These are phyloP conservation scores for Xylariaceae sp. DNA, from an alignment of 2,329 filamentous ascomycete species.

Conservation along the genomic window DNA sequence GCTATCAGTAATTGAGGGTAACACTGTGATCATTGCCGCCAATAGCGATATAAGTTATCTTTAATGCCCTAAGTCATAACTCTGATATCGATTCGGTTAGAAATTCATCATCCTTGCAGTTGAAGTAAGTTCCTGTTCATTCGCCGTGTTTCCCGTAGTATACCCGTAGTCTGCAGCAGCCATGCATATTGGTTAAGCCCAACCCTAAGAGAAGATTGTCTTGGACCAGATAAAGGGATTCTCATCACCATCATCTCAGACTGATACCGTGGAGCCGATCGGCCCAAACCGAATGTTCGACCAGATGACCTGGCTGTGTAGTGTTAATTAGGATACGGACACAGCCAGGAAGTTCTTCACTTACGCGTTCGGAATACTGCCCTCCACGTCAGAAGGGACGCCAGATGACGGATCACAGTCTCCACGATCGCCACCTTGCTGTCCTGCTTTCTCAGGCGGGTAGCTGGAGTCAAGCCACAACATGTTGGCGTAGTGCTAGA, in stretches of 20 bases:
- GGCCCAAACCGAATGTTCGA: constrained; percentile 49
- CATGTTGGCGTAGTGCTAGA: constrained; percentile 51
- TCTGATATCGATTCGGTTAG: no score
- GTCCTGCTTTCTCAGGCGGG: constrained; percentile 31
- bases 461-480: constrained; percentile 58
- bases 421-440: constrained; percentile 46
- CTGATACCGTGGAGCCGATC: constrained; percentile 41
- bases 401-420: constrained; percentile 45
- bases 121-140: no score
- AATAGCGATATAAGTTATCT: no score
- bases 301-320: constrained; percentile 39
- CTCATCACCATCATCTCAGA: constrained; percentile 16
- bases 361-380: constrained; percentile 34
- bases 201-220: no score
- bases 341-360: constrained; percentile 2
- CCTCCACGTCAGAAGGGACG: constrained; percentile 43
- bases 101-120: no score
- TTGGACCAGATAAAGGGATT: no score
- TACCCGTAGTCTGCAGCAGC: no score
- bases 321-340: constrained; percentile 3
- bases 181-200: no score
- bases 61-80: no score
- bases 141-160: no score
- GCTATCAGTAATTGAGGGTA: no score
- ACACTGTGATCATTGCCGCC: no score